A percentile compares a stretch with the other conserved stretches of the same genome.
Evolutionary conservation across 129 eudicot species (phyloP).

Genomic region (Deinandra increscens): DNA sequence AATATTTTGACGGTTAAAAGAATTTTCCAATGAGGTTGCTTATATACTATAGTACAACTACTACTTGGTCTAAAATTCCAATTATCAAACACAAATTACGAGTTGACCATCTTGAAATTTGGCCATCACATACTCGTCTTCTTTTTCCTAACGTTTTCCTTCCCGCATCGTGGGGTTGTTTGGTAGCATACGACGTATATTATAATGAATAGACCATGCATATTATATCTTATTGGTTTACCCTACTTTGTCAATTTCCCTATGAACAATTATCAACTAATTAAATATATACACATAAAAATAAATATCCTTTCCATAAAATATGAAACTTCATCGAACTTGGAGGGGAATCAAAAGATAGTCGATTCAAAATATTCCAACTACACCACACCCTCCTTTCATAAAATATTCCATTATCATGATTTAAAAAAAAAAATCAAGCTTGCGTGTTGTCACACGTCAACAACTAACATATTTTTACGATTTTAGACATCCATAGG

Average conservation of each 20-base stretch:
- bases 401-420: not conserved
- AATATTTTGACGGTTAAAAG: no score
- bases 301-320: not conserved
- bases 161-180: conserved; percentile 14
- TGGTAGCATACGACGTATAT: not conserved
- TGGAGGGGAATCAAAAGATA: not conserved
- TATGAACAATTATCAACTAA: no score
- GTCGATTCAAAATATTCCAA: not conserved
- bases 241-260: not conserved
- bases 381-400: not conserved
- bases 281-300: not conserved
- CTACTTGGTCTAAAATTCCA: not conserved
- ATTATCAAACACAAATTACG: not conserved
- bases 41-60: not conserved
- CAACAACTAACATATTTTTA: no score
- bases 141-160: conserved; percentile 6
- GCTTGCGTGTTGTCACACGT: no score
- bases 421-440: no score
- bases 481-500: no score
- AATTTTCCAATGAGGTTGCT: no score
- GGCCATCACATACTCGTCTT: not conserved
- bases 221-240: not conserved
- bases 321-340: not conserved
- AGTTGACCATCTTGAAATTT: not conserved
- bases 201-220: not conserved